These are phyloP conservation scores for Lepidium sativum DNA, from an alignment of 345 rosid species.

Conservation along the genomic window DNA sequence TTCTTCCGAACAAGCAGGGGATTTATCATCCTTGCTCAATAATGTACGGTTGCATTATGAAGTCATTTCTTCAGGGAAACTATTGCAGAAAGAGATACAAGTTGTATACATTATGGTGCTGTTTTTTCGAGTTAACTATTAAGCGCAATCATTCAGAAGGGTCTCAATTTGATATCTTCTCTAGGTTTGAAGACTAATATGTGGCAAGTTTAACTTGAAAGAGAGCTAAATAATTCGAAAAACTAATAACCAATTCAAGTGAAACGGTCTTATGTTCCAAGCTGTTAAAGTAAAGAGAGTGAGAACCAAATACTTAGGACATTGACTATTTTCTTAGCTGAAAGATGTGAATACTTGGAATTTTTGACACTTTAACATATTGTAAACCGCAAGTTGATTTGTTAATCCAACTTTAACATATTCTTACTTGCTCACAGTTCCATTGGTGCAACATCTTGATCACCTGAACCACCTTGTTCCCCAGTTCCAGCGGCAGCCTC, in stretches of 20 bases:
- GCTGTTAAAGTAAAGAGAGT: background rate
- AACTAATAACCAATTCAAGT: background rate
- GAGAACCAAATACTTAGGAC: background rate
- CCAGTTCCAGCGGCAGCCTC: conserved; percentile 17
- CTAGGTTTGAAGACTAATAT: background rate
- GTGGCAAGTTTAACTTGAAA: background rate
- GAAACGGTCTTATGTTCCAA: background rate
- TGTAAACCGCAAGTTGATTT: background rate
- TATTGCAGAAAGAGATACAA: conserved; percentile 10
- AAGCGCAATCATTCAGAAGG: background rate
- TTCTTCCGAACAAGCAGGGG: background rate
- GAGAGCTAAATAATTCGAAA: background rate
- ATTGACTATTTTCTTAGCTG: background rate
- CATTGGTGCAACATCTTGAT: conserved; percentile 60
- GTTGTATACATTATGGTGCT: no score
- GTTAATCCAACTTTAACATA: background rate
- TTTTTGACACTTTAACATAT: background rate
- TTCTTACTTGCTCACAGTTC: conserved; percentile 39
- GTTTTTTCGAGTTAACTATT: no score
- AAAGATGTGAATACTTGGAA: background rate
- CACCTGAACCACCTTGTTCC: conserved; percentile 15
- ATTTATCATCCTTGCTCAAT: conserved; percentile 12
- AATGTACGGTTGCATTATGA: conserved; percentile 17
- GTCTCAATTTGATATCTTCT: background rate
- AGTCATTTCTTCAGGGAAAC: conserved; percentile 8